phyloP scores from a whole-genome alignment of 331 rosid species.

The Saraca asoca region DNA sequence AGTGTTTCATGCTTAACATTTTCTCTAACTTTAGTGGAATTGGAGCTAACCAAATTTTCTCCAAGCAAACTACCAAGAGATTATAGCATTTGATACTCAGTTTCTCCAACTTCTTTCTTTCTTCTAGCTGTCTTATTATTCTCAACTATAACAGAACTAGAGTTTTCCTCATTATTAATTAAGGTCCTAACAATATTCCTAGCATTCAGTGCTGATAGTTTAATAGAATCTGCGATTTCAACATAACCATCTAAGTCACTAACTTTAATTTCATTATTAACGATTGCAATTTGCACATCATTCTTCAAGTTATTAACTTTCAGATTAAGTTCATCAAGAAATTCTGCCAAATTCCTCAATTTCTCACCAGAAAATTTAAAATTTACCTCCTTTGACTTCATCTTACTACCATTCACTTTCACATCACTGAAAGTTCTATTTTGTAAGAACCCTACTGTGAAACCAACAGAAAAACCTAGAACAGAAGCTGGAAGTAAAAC shows the following conservation, averaged over 20 bases:
- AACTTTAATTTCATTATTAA: conserved; percentile 54
- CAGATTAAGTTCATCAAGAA: conserved; percentile 57
- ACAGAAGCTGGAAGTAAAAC: conserved; percentile 72
- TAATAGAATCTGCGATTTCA: conserved; percentile 46
- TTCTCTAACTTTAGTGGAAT: conserved; percentile 50
- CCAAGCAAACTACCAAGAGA: conserved; percentile 61
- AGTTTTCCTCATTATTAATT: conserved; percentile 52
- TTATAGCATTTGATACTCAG: conserved; percentile 58
- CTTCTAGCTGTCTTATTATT: conserved; percentile 54
- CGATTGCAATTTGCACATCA: conserved; percentile 58
- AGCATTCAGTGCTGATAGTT: conserved; percentile 50
- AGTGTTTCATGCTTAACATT: conserved; percentile 45
- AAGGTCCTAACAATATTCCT: conserved; percentile 45
- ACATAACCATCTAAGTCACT: conserved; percentile 64
- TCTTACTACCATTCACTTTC: conserved; percentile 53
- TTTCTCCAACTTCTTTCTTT: conserved; percentile 60
- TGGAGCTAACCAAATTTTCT: conserved; percentile 51
- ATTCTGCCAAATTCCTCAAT: conserved; percentile 50
- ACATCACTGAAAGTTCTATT: conserved; percentile 49
- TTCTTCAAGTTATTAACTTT: conserved; percentile 52
- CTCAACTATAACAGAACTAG: conserved; percentile 47
- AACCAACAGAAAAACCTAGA: conserved; percentile 73
- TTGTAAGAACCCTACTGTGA: conserved; percentile 64
- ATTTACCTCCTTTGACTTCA: conserved; percentile 54
- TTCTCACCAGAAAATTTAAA: conserved; percentile 48